Conservation (phyloP, 2,329 filamentous ascomycete genomes). For the Pestalotiopsis sp. region DNA sequence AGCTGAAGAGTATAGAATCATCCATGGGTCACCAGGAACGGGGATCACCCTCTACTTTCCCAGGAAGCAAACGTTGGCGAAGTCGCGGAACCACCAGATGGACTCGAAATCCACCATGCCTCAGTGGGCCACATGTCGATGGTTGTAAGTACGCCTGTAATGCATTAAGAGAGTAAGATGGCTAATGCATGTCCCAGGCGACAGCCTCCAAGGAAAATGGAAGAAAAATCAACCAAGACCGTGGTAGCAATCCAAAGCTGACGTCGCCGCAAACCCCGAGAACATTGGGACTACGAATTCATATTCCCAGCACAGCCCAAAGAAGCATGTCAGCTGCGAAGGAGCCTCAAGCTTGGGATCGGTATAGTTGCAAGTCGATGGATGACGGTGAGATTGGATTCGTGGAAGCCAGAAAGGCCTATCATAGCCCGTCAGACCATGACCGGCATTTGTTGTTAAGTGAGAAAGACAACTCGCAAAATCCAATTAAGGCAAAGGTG, state of each 20-base stretch:
- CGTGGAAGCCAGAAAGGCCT: constrained; percentile 47
- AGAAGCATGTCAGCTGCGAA: background rate
- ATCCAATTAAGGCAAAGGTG: constrained; percentile 62
- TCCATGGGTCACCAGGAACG: constrained; percentile 86
- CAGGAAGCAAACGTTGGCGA: constrained; percentile 84
- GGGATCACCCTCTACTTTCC: constrained; percentile 76
- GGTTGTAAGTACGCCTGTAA: constrained; percentile 59
- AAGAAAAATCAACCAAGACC: constrained; percentile 60
- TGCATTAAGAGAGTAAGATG: background rate
- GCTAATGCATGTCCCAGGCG: constrained; percentile 55
- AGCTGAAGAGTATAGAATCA: constrained; percentile 65
- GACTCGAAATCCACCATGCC: constrained; percentile 85
- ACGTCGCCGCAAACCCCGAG: constrained; percentile 28
- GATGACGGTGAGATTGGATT: constrained; percentile 53
- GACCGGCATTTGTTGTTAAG: constrained; percentile 36
- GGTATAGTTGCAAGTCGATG: constrained; percentile 32
- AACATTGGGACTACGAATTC: constrained; percentile 16
- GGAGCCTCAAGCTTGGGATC: constrained; percentile 22
- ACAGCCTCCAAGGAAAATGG: constrained; percentile 93
- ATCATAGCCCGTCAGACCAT: constrained; percentile 34
- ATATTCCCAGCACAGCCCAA: background rate
- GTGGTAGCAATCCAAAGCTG: constrained; percentile 38
- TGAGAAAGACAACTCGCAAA: constrained; percentile 64
- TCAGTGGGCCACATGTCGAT: constrained; percentile 88
- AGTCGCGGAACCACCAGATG: constrained; percentile 80